Evolutionary conservation across 1,284 basidiomycete species (phyloP), one percentile per base, ranked within the genome.

Genomic region (Apiotrichum siamense): DNA sequence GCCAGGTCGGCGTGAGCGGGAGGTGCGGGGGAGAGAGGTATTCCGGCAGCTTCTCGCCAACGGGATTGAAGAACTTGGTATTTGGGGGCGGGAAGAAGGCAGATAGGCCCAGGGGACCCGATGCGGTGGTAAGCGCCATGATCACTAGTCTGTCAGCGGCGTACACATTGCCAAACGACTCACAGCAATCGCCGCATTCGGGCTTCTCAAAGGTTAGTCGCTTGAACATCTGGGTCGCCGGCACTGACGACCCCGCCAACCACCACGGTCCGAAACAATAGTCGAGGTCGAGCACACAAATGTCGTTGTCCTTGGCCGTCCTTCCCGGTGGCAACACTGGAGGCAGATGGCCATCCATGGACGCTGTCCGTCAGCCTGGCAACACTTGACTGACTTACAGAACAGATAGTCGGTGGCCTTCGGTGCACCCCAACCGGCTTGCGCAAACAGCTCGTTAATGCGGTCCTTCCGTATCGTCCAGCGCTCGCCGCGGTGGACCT

Each of bases 151-250:
- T 7, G 40, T 27, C 26, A 42, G 26, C 20, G 41, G 44, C 47
- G 43, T 23, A 20, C 12, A 23, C 13, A 10, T 11, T 44, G 12
- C 36, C 11, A 25, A 12, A 24, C 7, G 9, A 35, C 78, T 56
- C 50, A 80, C 79, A 54, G 62, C 79, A 80, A 57, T 80, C 79
- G 17, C 79, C 79, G 52, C 79, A 80, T 17, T 71, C 52, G 0
- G 73, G 67, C 15, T 71, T 59, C n/a, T 68, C 62, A 61, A 80
- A 80, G 0, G 79, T 73, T 35, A 80, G 65, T 27, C 75, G 66
- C 60, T 74, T 77, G 66, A 80, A 79, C 61, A 79, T 71, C n/a
- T 73, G 71, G 12, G 61, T 63, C 0, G 76, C 66, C 0, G 65
- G 51, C 13, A 63, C 51, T 23, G 58, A 53, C 29, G 65, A 55